Base-by-base conservation (phyloP, 495 filamentous ascomycete genomes). In the Annulohypoxylon moriforme region DNA sequence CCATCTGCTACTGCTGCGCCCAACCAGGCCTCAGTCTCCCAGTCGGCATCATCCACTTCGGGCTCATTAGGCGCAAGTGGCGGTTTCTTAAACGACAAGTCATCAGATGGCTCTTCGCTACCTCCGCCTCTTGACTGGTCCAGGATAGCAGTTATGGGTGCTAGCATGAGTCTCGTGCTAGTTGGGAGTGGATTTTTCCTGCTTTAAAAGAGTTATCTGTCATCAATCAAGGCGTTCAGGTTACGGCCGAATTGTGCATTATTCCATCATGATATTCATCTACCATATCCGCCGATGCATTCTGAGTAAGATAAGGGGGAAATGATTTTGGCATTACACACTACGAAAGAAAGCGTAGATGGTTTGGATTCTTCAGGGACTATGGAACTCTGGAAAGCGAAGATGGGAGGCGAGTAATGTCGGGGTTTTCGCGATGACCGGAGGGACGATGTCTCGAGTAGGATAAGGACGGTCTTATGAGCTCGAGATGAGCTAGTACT, bases 1-100 rank as follows among this genome's bases (percentile, higher is more conserved):
- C 86, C 86, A 1, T 85, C 81, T 13, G 83, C 86, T 4, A 83
- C 81, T 1, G 62, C 68, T 0, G 85, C 84, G 16, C 79, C 82
- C 1, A 81, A 79, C 73, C 83, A 86, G 68, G 71, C 68, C 34
- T 55, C 75, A 5, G 77, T 77, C 6, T 79, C 76, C 0, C 69
- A 79, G 18, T 75, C 58, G 1, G 77, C 79, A 9, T 58, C 76
- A 1, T 67, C 72, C 4, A 76, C 79, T 11, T 61, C 66, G 4
- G 79, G 81, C 18, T 77, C 77, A 24, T 85, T 79, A 67, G 71
- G 73, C 34, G 81, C 83, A n/a, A 76, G 77, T 18, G 40, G 68
- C 1, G 82, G 83, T 0, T 84, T 83, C 63, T 68, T 77, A 4
- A 71, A 73, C 27, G 64, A 60, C 14, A 66, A 69, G 34, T 67